These are phyloP conservation scores for Euphrasia arctica DNA, from an alignment of 305 asterid species.

Conservation along the genomic window DNA sequence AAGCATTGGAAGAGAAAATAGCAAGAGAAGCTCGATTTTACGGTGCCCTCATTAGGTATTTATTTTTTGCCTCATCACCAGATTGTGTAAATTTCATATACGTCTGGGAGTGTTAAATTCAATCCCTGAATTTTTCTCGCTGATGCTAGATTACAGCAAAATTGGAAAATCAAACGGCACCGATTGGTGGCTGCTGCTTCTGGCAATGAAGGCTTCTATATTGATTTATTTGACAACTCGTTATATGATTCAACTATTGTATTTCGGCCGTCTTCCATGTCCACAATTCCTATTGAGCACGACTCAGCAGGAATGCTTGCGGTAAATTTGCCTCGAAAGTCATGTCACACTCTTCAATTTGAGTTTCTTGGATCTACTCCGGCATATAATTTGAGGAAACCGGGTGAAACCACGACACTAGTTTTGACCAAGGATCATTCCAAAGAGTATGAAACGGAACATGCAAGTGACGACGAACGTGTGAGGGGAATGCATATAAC, in stretches of 20 bases:
- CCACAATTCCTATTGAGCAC: conserved; percentile 80
- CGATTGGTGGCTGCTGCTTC: conserved; percentile 90
- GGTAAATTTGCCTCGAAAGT: conserved; percentile 69
- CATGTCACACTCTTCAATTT: conserved; percentile 75
- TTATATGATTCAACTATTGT: conserved; percentile 59
- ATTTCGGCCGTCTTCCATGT: conserved; percentile 79
- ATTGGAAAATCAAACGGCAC: conserved; percentile 92
- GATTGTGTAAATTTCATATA: conserved; percentile 1
- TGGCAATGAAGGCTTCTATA: conserved; percentile 94
- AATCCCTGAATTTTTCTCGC: conserved; percentile 23
- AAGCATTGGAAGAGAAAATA: conserved; percentile 77
- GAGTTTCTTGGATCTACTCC: conserved; percentile 67
- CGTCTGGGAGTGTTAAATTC: conserved; percentile 9
- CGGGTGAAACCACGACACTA: conserved; percentile 26
- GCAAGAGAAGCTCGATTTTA: conserved; percentile 94
- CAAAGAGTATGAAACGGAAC: conserved; percentile 44
- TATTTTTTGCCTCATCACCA: conserved; percentile 3
- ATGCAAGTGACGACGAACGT: conserved; percentile 54
- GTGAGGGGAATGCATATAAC: conserved; percentile 66
- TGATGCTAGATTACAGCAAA: conserved; percentile 81
- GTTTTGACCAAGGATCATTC: conserved; percentile 34
- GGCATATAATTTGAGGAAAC: conserved; percentile 35
- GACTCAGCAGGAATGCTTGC: conserved; percentile 96
- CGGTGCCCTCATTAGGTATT: conserved; percentile 94
- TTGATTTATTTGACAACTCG: conserved; percentile 85